Evolutionary conservation across 306 rosid genomes (phyloP).

Genomic region (Phaseolus lunatus): DNA sequence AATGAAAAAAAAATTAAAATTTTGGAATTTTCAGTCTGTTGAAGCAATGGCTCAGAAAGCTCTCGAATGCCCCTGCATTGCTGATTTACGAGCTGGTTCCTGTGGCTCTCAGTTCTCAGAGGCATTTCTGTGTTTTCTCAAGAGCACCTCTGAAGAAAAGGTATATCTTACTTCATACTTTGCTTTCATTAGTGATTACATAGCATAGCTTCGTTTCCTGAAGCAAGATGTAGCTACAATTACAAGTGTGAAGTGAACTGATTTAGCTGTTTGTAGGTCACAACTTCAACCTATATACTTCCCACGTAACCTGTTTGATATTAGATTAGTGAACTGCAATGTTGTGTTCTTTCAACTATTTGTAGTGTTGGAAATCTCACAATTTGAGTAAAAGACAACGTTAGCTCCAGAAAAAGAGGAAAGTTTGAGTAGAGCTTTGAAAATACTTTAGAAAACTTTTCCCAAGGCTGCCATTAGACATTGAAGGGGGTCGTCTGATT

Average conservation of each 20-base stretch:
- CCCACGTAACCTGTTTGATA: not conserved
- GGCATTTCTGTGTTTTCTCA: slow-evolving; percentile 87
- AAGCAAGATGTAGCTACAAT: not conserved
- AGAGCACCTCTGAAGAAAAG: slow-evolving; percentile 90
- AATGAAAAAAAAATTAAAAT: slow-evolving; percentile 21
- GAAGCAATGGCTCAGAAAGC: slow-evolving; percentile 90
- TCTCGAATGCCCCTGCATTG: slow-evolving; percentile 93
- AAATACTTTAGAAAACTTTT: too few species aligned
- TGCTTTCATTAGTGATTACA: slow-evolving; percentile 12
- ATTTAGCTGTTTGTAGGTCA: not conserved
- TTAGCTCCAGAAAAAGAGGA: too few species aligned
- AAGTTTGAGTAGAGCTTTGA: too few species aligned
- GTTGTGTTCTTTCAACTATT: not conserved
- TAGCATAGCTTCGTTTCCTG: slow-evolving; percentile 1
- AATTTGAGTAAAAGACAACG: too few species aligned
- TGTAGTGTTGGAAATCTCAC: not conserved
- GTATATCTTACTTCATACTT: slow-evolving; percentile 47
- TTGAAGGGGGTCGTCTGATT: too few species aligned
- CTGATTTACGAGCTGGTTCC: slow-evolving; percentile 79
- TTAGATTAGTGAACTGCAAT: not conserved
- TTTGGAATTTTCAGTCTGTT: slow-evolving; percentile 65
- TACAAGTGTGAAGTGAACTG: slow-evolving; percentile 1
- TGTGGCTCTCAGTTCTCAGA: slow-evolving; percentile 87
- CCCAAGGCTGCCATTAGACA: too few species aligned
- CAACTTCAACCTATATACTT: not conserved